Conservation (phyloP, 83 land plant species). For the Larix sibirica region DNA sequence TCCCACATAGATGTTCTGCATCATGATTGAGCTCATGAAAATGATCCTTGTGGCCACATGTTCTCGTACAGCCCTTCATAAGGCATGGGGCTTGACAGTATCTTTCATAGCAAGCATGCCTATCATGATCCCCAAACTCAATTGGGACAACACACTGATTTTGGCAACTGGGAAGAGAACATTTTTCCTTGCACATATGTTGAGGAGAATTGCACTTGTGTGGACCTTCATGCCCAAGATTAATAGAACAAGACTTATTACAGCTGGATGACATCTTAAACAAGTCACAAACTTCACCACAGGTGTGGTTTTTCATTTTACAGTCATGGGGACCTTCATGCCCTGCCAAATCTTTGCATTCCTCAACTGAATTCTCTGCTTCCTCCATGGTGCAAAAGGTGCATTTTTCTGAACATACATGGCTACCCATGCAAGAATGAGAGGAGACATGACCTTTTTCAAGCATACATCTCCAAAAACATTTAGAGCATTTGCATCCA, state of each 20-base stretch:
- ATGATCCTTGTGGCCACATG: conserved; percentile 25
- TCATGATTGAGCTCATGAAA: conserved; percentile 17
- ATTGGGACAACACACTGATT: conserved; percentile 31
- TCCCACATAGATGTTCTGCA: conserved; percentile 28
- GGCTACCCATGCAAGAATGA: conserved; percentile 35
- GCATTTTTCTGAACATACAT: conserved; percentile 26
- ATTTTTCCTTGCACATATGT: conserved; percentile 40
- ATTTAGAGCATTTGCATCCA: conserved; percentile 24
- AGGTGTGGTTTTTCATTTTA: conserved; percentile 25
- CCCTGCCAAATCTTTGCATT: conserved; percentile 33
- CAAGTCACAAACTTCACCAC: conserved; percentile 22
- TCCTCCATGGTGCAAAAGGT: conserved; percentile 23
- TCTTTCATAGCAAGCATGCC: conserved; percentile 35
- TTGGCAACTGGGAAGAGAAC: conserved; percentile 27
- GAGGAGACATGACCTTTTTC: conserved; percentile 23
- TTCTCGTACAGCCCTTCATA: conserved; percentile 27
- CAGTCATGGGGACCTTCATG: conserved; percentile 42
- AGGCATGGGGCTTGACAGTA: conserved; percentile 25
- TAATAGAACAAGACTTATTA: conserved; percentile 21
- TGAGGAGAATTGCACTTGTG: conserved; percentile 41
- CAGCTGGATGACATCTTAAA: conserved; percentile 28
- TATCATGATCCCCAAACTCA: conserved; percentile 29
- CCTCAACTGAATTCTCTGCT: neutral
- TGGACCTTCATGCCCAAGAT: conserved; percentile 26
- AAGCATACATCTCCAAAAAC: conserved; percentile 32